phyloP scores from a whole-genome alignment of 2,329 filamentous ascomycete genomes.

The Fusarium haematococcum region DNA sequence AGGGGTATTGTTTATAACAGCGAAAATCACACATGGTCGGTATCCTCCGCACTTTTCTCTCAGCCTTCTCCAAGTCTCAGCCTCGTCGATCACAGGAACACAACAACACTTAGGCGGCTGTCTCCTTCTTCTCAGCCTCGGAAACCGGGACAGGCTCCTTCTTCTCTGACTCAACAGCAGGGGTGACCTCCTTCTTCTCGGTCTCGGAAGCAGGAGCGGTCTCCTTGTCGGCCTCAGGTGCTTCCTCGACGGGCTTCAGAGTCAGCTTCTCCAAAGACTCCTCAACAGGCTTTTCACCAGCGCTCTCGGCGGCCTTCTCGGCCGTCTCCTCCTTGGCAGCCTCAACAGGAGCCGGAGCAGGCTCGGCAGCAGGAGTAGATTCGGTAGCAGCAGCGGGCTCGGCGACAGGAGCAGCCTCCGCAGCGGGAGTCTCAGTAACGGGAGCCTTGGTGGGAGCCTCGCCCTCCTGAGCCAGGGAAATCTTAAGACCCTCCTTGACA shows the following conservation, averaged over 20 bases:
- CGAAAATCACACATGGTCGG: slow-evolving; percentile 21
- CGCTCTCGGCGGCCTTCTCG: slow-evolving; percentile 25
- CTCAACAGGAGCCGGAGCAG: slow-evolving; percentile 23
- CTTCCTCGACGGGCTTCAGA: slow-evolving; percentile 20
- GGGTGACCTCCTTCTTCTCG: slow-evolving; percentile 2
- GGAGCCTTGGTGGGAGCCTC: slow-evolving; percentile 21
- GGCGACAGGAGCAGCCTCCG: slow-evolving; percentile 8
- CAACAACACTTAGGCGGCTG: neutral
- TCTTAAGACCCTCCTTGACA: slow-evolving; percentile 52
- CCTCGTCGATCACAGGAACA: neutral
- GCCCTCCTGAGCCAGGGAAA: slow-evolving; percentile 41
- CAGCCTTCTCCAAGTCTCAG: neutral
- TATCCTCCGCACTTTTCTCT: slow-evolving; percentile 17
- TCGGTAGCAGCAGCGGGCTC: slow-evolving; percentile 22
- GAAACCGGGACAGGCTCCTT: neutral
- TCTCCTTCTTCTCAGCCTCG: slow-evolving; percentile 13
- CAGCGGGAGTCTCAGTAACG: slow-evolving; percentile 5
- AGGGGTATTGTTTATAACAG: slow-evolving; percentile 33
- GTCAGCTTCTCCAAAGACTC: slow-evolving; percentile 31
- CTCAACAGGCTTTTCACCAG: slow-evolving; percentile 33
- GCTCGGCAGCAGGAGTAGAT: neutral
- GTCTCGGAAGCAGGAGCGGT: neutral
- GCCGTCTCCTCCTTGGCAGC: slow-evolving; percentile 34
- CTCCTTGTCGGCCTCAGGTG: slow-evolving; percentile 1
- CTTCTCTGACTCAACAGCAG: neutral